A percentile compares a stretch with the other conserved stretches of the same genome.
Evolutionary conservation across 2,329 filamentous ascomycete species (phyloP).

Genomic region (Beauveria pseudobassiana): DNA sequence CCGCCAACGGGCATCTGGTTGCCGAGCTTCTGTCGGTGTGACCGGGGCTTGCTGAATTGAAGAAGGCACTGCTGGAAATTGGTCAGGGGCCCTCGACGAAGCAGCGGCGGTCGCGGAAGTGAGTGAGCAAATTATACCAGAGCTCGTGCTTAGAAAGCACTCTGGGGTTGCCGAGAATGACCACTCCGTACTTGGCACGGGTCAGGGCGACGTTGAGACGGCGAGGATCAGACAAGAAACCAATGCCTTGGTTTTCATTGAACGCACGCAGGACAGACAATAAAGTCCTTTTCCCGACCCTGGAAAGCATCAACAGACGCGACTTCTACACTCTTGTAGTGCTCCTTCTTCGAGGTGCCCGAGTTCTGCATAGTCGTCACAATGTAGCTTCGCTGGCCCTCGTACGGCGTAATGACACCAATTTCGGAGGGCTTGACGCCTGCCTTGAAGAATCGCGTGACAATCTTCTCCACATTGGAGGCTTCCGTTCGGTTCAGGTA

Average conservation of each 20-base stretch:
- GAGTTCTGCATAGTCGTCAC: constrained; percentile 99
- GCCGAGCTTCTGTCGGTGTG: constrained; percentile 80
- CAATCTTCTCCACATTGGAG: constrained; percentile 95
- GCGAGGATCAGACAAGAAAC: constrained; percentile 94
- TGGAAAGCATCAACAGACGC: constrained; percentile 98
- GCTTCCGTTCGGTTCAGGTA: constrained; percentile 97
- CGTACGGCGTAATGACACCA: constrained; percentile 97
- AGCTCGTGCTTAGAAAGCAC: constrained; percentile 95
- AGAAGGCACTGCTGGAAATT: constrained; percentile 94
- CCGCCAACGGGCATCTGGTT: constrained; percentile 51
- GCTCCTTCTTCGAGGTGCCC: constrained; percentile 95
- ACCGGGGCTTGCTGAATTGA: constrained; percentile 91
- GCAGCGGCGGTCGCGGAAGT: constrained; percentile 96
- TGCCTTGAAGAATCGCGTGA: constrained; percentile 97
- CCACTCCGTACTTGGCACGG: constrained; percentile 91
- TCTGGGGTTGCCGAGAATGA: constrained; percentile 96
- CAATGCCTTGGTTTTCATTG: constrained; percentile 98
- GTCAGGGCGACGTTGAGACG: constrained; percentile 96
- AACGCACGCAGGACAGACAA: constrained; percentile 96
- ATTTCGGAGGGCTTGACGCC: constrained; percentile 91
- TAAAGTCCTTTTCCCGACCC: constrained; percentile 97
- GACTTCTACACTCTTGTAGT: constrained; percentile 97
- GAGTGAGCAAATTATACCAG: constrained; percentile 89
- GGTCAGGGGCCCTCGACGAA: constrained; percentile 87
- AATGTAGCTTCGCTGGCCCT: constrained; percentile 95